Base-by-base conservation (phyloP, 768 basidiomycete genomes). In the Tulasnella sp. region DNA sequence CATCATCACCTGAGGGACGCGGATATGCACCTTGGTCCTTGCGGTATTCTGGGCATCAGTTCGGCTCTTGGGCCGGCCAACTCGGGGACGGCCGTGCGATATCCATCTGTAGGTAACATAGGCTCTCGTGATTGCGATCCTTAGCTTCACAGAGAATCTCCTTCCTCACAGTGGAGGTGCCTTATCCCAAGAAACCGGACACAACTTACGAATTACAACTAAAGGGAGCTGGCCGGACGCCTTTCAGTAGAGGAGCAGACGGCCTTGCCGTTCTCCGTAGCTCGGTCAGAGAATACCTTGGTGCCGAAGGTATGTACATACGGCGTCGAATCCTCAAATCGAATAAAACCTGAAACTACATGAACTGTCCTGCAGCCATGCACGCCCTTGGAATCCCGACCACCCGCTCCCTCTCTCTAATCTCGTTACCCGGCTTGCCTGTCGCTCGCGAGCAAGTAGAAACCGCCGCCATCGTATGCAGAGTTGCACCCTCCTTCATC, bases 41-140 rank as follows among this genome's bases (percentile, higher is more conserved):
- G 29, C 77, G 92, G 15, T 98, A 97, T 68, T 90, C 87, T 63
- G 93, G 92, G 0, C 88, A 91, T 67, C 89, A 92, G 65, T 92
- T 92, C 66, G 90, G 91, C 0, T 72, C 67, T 2, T 97, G 86
- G 83, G 93, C 96, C 0, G 92, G 92, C 24, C 96, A 97, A 68
- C 76, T 99, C 3, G 96, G 96, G 11, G 94, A 98, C 66, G 96
- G 96, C 0, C 78, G 96, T 17, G 94, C 96, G 0, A 88, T 91
- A n/a, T 88, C 87, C 8, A 80, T 99, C 52, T 71, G 82, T 81
- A 64, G 63, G 79, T 71, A 49, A 4, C 51, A 45, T 24, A 25
- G 34, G 43, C 59, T 24, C 7, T 24, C 44, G 43, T 15, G 15
- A 4, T 42, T 4, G 31, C 63, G 30, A 31, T n/a, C 7, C 30